phyloP scores from a whole-genome alignment of 2,329 filamentous ascomycete genomes.

The Eutypa lata region DNA sequence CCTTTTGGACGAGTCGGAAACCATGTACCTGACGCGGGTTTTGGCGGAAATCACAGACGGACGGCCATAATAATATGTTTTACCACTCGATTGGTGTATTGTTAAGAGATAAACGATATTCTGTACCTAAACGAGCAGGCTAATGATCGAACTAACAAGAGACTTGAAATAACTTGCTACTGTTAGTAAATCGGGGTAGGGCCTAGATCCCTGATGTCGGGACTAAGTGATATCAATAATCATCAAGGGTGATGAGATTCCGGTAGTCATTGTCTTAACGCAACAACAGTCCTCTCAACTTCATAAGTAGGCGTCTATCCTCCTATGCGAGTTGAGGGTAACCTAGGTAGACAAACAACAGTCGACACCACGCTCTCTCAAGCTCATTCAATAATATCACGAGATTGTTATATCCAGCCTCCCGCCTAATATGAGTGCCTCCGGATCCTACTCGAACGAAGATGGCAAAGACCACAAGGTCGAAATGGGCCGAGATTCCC shows the following conservation, averaged over 20 bases:
- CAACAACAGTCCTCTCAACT: neutral
- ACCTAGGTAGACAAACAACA: neutral
- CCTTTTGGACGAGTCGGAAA: neutral
- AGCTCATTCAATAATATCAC: neutral
- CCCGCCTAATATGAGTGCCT: neutral
- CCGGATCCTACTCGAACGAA: neutral
- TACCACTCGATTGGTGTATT: neutral
- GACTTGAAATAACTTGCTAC: neutral
- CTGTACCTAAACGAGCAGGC: neutral
- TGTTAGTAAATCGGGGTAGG: neutral
- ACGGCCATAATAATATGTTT: neutral
- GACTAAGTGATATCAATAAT: neutral
- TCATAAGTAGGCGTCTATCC: neutral
- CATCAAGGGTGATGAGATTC: neutral
- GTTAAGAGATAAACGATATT: neutral
- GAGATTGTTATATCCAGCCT: neutral
- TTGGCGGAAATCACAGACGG: neutral
- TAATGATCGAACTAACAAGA: neutral
- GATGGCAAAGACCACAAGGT: neutral
- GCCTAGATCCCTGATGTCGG: neutral
- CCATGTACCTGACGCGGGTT: neutral
- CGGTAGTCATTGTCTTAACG: neutral
- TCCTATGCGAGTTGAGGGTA: neutral
- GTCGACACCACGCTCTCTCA: neutral
- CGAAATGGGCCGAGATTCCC: neutral